Conservation (phyloP, 2,329 filamentous ascomycete species). For the Fusarium dlaminii region DNA sequence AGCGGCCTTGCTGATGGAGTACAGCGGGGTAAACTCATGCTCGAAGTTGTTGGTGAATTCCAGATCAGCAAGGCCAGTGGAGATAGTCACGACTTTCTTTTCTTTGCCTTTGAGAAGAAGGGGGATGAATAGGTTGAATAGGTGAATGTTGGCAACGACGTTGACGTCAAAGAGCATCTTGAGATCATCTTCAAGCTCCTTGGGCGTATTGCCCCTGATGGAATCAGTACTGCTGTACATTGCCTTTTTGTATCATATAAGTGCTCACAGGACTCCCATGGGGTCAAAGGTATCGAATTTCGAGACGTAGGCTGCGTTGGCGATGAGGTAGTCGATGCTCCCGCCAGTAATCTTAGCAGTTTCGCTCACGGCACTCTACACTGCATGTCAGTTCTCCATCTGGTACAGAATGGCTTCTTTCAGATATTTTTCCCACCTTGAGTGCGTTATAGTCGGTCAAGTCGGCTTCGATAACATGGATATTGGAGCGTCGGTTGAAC, state of each 20-base stretch:
- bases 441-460: background rate
- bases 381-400: background rate
- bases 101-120: background rate
- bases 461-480: background rate
- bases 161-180: background rate
- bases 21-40: background rate
- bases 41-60: background rate
- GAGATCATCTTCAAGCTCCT: background rate
- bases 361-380: background rate
- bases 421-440: fast-evolving
- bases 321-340: background rate
- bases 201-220: fast-evolving
- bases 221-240: fast-evolving
- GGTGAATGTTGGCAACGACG: background rate
- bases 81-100: background rate
- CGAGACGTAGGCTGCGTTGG: background rate
- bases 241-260: fast-evolving
- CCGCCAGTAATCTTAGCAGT: background rate
- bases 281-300: background rate
- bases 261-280: background rate
- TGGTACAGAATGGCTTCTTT: fast-evolving
- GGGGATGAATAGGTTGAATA: background rate
- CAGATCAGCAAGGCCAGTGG: background rate
- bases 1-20: background rate
- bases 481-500: background rate